phyloP scores from a whole-genome alignment of 1,139 yeast species.

The Kodamaea suecica region DNA sequence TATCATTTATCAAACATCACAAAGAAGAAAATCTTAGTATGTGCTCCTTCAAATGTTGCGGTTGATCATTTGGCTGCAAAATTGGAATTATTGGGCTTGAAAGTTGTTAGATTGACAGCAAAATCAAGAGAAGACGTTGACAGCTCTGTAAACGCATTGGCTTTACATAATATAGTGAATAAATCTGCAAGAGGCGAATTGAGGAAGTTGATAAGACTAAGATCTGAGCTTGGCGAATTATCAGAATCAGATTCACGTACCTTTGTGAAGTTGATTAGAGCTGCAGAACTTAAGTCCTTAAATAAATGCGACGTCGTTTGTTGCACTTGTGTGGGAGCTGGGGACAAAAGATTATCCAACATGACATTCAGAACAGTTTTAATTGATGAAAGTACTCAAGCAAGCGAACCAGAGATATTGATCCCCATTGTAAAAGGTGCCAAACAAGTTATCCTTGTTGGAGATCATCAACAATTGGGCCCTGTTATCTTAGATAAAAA shows the following conservation, averaged over 20 bases:
- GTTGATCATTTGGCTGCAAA: conserved; percentile 87
- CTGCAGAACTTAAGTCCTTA: conserved; percentile 50
- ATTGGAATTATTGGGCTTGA: conserved; percentile 61
- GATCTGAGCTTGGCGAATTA: conserved; percentile 70
- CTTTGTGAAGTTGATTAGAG: conserved; percentile 40
- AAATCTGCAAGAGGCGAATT: conserved; percentile 52
- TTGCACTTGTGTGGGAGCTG: conserved; percentile 92
- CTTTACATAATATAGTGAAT: conserved; percentile 51
- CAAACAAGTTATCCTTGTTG: conserved; percentile 83
- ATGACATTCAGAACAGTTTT: conserved; percentile 70
- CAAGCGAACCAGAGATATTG: conserved; percentile 87
- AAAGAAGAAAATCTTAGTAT: conserved; percentile 54
- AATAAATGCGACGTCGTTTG: conserved; percentile 76
- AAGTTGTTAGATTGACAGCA: conserved; percentile 76
- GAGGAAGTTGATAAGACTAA: conserved; percentile 55
- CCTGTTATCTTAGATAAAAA: conserved; percentile 79
- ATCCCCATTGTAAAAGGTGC: conserved; percentile 90
- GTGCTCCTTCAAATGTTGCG: conserved; percentile 96
- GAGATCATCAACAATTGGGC: conserved; percentile 94
- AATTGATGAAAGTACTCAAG: conserved; percentile 92
- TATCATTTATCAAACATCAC: conserved; percentile 67
- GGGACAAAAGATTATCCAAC: conserved; percentile 58
- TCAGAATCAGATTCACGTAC: conserved; percentile 50
- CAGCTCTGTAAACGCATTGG: conserved; percentile 50
- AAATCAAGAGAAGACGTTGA: conserved; percentile 80